Conservation (phyloP, 768 basidiomycete genomes). For the Boletus edulis region DNA sequence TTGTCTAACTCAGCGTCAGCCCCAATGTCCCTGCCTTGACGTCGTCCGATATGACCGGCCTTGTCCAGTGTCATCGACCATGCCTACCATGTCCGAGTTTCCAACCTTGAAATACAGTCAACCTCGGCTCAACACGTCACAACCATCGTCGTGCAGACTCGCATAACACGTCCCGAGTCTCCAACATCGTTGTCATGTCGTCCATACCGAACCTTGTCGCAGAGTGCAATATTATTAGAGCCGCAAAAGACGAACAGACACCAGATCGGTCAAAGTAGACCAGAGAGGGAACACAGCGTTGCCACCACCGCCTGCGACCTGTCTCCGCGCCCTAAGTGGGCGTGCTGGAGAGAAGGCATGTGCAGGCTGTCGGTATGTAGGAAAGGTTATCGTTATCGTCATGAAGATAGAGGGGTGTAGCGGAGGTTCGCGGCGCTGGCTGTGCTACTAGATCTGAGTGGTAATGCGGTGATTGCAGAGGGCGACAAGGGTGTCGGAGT, state of each 20-base stretch:
- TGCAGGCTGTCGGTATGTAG: neutral
- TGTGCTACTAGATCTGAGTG: neutral
- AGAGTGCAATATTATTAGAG: neutral
- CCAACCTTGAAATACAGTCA: too few relatives aligned
- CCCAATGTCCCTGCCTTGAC: neutral
- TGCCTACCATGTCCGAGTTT: too few relatives aligned
- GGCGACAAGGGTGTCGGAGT: neutral
- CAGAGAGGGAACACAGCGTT: neutral
- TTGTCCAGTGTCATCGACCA: too few relatives aligned
- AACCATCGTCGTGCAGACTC: too few relatives aligned
- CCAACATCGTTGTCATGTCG: neutral
- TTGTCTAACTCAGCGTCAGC: neutral
- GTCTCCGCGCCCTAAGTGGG: conserved; percentile 18
- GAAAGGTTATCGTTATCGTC: neutral
- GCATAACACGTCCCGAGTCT: neutral
- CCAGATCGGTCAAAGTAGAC: neutral
- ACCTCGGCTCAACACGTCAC: too few relatives aligned
- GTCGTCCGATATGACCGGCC: neutral
- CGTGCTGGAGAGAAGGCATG: conserved; percentile 13
- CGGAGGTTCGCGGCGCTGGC: neutral
- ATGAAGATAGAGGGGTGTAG: neutral
- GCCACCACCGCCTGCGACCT: conserved; percentile 7
- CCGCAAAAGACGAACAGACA: neutral
- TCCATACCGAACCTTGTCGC: conserved; percentile 4
- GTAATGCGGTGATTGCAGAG: neutral